Evolutionary conservation across 768 basidiomycete genomes (phyloP), one percentile per base, ranked within the genome.

Genomic region (Coprinellus aureogranulatus): DNA sequence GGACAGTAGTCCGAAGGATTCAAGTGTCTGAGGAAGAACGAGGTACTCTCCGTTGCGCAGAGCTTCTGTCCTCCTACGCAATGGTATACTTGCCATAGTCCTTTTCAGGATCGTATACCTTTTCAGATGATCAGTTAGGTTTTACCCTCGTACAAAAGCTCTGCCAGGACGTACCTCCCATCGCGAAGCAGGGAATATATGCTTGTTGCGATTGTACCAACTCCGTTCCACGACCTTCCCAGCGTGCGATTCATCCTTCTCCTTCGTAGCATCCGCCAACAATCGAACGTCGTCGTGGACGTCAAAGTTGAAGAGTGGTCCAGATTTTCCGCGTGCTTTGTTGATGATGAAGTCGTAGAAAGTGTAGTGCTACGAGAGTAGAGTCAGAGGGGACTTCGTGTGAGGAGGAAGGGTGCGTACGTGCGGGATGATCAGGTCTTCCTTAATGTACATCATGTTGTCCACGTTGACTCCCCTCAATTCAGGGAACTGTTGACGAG

Each of bases 391-490:
- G 25, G 2, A 44, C 5, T 42, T 12, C 22, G 49, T 39, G 55
- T 44, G 14, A 53, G 53, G 55, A 31, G 23, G 54, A 10, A 6
- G 34, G 14, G 34, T 6, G 71, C 88, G 45, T 72, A 94, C 95
- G 67, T 95, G 94, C 16, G 97, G 97, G 66, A 99, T 94, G 62
- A 99, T 95, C 52, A 99, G 77, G 68, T 99, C 97, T 78, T 99
- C 97, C 90, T 98, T 98, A 73, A 99, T 84, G 74, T 98, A 99
- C 95, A 98, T 98, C 37, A 99, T 73, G 69, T 98, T 99, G 72
- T 99, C 97, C 20, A 91, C 94, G 54, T 86, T 90, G 48, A 94
- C 85, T 9, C 89, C 88, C 54, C 95, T 77, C 39, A 99, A 80
- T 72, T 98, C 95, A 2, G 95, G 90, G 67, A 97, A 92, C 64